Percentiles rank a stretch among this genome's conserved stretches.
These are phyloP conservation scores for Oemleria cerasiformis DNA, from an alignment of 306 rosid species.

Conservation along the genomic window DNA sequence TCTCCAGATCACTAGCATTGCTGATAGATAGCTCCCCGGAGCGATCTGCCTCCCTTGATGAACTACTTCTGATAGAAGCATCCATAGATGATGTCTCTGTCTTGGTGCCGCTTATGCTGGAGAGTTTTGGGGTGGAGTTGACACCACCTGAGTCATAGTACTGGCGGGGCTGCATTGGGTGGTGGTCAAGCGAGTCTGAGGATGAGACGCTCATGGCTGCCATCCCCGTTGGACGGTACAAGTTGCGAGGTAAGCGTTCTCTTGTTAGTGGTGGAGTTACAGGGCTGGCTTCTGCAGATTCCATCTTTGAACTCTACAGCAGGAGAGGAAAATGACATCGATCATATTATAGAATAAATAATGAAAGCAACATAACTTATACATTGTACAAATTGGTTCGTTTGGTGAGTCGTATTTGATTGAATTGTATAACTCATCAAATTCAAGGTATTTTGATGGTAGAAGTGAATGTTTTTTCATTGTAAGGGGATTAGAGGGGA, in stretches of 20 bases:
- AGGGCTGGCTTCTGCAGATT: slow-evolving; percentile 83
- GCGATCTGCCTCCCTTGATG: slow-evolving; percentile 65
- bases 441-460: too few species aligned
- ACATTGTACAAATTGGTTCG: not conserved
- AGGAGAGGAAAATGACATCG: slow-evolving; percentile 9
- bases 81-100: slow-evolving; percentile 77
- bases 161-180: slow-evolving; percentile 50
- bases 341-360: not conserved
- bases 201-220: slow-evolving; percentile 73
- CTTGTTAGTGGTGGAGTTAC: slow-evolving; percentile 84
- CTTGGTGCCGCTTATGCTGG: slow-evolving; percentile 55
- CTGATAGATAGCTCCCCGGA: slow-evolving; percentile 90
- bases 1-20: slow-evolving; percentile 95
- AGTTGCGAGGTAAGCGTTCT: slow-evolving; percentile 60
- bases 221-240: slow-evolving; percentile 41
- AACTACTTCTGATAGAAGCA: slow-evolving; percentile 83
- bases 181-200: slow-evolving; percentile 80
- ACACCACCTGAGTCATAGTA: slow-evolving; percentile 54
- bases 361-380: slow-evolving; percentile 1
- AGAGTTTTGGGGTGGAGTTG: slow-evolving; percentile 63
- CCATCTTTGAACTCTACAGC: slow-evolving; percentile 75
- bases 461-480: too few species aligned
- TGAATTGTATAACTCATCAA: too few species aligned
- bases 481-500: too few species aligned
- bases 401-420: too few species aligned